Evolutionary conservation across 2,329 filamentous ascomycete species (phyloP).

Genomic region (Dothiorella sarmentorum): DNA sequence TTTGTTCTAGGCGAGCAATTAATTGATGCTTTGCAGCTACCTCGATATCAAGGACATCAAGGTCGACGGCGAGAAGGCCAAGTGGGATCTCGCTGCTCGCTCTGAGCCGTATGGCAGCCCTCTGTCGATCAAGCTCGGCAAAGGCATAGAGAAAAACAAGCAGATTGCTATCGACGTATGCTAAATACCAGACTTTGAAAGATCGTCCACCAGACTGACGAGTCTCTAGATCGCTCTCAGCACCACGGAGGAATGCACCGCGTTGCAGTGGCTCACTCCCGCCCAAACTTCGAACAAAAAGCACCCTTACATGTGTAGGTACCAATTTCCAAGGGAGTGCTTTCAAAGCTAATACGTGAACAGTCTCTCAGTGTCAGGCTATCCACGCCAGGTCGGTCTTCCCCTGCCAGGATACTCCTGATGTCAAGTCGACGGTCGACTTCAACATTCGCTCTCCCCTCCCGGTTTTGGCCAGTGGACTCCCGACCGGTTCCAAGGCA

Average conservation of each 20-base stretch:
- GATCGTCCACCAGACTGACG: neutral
- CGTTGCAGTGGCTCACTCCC: slow-evolving; percentile 91
- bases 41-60: slow-evolving; percentile 70
- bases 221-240: slow-evolving; percentile 61
- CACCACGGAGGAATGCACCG: slow-evolving; percentile 85
- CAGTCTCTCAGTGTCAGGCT: slow-evolving; percentile 89
- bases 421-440: slow-evolving; percentile 91
- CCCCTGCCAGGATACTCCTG: slow-evolving; percentile 95
- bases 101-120: slow-evolving; percentile 72
- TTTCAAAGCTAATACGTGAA: neutral
- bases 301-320: slow-evolving; percentile 82
- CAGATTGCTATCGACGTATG: slow-evolving; percentile 48
- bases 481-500: slow-evolving; percentile 55
- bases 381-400: slow-evolving; percentile 93
- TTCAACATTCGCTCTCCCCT: slow-evolving; percentile 85
- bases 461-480: slow-evolving; percentile 87
- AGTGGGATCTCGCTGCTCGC: slow-evolving; percentile 69
- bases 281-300: slow-evolving; percentile 94
- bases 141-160: slow-evolving; percentile 45
- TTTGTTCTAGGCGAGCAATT: neutral
- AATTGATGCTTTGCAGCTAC: slow-evolving; percentile 45
- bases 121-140: slow-evolving; percentile 57
- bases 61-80: slow-evolving; percentile 60
- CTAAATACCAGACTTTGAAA: slow-evolving; percentile 23
- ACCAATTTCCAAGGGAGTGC: neutral